Evolutionary conservation across 2,329 filamentous ascomycete species (phyloP).

Genomic region (Exophiala xenobiotica): DNA sequence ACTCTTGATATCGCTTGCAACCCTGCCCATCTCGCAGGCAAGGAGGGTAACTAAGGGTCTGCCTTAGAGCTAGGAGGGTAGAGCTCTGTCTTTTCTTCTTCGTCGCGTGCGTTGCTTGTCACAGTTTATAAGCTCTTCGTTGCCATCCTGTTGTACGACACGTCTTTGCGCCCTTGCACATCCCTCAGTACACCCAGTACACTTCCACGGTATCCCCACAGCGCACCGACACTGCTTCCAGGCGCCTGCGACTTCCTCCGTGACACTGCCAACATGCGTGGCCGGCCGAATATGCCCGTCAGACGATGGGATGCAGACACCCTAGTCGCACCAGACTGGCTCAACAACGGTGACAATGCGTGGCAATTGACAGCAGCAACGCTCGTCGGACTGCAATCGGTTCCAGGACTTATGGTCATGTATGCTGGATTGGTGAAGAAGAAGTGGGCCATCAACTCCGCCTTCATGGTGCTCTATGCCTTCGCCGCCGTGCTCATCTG

Average conservation of each 20-base stretch:
- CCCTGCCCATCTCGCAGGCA: conserved; percentile 13
- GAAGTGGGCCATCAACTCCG: conserved; percentile 52
- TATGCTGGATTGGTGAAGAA: conserved; percentile 48
- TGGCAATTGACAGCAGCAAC: conserved; percentile 55
- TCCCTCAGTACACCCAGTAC: not conserved
- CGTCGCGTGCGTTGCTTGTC: conserved; percentile 12
- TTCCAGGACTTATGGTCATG: conserved; percentile 51
- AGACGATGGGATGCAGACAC: conserved; percentile 28
- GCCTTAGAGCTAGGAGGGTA: conserved; percentile 1
- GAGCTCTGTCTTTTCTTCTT: conserved; percentile 13
- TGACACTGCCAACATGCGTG: not conserved
- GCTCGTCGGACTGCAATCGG: conserved; percentile 50
- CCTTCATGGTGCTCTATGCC: conserved; percentile 54
- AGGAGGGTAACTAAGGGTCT: conserved; percentile 2
- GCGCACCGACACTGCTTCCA: too few relatives aligned
- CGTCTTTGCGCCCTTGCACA: conserved; percentile 1
- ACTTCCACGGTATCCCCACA: not conserved
- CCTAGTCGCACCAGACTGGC: conserved; percentile 33
- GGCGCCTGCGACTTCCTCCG: too few relatives aligned
- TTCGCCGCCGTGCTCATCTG: conserved; percentile 50
- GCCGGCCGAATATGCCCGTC: not conserved
- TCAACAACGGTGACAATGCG: conserved; percentile 51
- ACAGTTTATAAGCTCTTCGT: conserved; percentile 7
- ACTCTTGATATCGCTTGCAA: conserved; percentile 22
- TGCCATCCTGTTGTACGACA: not conserved